Evolutionary conservation across 2,329 filamentous ascomycete species (phyloP), one percentile per base, ranked within the genome.

Genomic region (Colletotrichum lentis): DNA sequence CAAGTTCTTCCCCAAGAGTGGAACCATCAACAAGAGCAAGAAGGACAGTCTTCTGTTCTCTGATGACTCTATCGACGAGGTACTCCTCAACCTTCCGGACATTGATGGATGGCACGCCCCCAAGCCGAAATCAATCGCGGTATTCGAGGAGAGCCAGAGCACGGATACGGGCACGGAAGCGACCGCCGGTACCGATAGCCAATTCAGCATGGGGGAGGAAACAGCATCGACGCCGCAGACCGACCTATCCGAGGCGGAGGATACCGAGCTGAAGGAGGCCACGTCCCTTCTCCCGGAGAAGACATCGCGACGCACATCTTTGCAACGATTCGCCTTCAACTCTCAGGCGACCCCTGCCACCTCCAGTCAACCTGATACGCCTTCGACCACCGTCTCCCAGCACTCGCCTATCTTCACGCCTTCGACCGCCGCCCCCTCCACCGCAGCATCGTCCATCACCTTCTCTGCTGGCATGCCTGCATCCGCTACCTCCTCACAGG

Each of bases 51-150:
- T 83, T 63, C 71, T 86, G 20, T 79, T 86, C 73, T 88, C 86
- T 0, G 85, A 88, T 68, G 85, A 87, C 69, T 87, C 85, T 0
- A 78, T 88, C 47, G 85, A 88, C 35, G 85, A 87, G 65, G 84
- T 81, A 0, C 77, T 88, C 22, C 75, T 79, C 31, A 80, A 79
- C 22, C 74, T 89, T 12, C 85, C 85, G 1, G 86, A 88, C 53
- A 75, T 84, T 46, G 81, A 82, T n/a, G 80, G 77, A 12, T 86
- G 84, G 85, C 77, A 80, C 52, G 73, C 77, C 7, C 54, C 72
- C 6, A 82, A 81, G 67, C 71, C 75, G 0, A 80, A 77, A 67
- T 73, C 78, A 1, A 77, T 84, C 20, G 72, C 77, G 3, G 80
- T 87, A 6, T 87, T 85, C 66, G 79, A 81, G 27, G 82, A 70